A percentile compares a stretch with the other conserved stretches of the same genome.
Evolutionary conservation across 768 basidiomycete species (phyloP).

Genomic region (Mycena olivaceomarginata): DNA sequence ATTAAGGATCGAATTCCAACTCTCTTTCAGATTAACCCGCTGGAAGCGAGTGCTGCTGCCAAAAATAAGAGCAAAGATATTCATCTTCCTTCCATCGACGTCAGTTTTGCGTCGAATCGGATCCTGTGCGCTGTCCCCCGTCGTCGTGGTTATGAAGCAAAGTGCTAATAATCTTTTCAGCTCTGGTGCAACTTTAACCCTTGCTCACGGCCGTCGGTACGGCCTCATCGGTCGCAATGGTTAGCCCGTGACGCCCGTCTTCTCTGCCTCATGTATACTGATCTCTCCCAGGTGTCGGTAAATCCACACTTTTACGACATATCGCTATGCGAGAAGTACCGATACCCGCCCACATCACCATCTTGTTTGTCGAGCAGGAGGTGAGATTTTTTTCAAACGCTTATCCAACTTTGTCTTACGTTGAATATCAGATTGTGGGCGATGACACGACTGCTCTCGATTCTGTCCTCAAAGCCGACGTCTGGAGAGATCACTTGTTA

Average conservation of each 20-base stretch:
- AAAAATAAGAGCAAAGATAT: conserved; percentile 99
- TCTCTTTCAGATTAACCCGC: conserved; percentile 85
- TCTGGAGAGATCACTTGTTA: conserved; percentile 97
- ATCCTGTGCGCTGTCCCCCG: conserved; percentile 76
- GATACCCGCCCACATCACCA: conserved; percentile 95
- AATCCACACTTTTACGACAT: conserved; percentile 95
- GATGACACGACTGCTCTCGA: conserved; percentile 95
- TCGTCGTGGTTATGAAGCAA: conserved; percentile 11
- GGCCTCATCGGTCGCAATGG: conserved; percentile 95
- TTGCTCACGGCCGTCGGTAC: conserved; percentile 93
- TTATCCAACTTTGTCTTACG: conserved; percentile 15
- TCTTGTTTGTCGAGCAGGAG: conserved; percentile 99
- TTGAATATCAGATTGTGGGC: conserved; percentile 81
- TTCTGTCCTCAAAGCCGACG: conserved; percentile 99
- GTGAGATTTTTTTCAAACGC: conserved; percentile 59
- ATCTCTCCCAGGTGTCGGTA: conserved; percentile 84
- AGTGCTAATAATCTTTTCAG: conserved; percentile 58
- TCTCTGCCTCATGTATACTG: neutral
- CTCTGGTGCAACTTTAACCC: conserved; percentile 89
- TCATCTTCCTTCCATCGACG: conserved; percentile 95
- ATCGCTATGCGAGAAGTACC: conserved; percentile 97
- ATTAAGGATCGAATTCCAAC: neutral
- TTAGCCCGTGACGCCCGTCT: conserved; percentile 46
- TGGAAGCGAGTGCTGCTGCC: conserved; percentile 84
- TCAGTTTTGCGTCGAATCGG: conserved; percentile 95